Base-by-base conservation (phyloP, 345 rosid species). In the Eucalyptus guilfoylei region DNA sequence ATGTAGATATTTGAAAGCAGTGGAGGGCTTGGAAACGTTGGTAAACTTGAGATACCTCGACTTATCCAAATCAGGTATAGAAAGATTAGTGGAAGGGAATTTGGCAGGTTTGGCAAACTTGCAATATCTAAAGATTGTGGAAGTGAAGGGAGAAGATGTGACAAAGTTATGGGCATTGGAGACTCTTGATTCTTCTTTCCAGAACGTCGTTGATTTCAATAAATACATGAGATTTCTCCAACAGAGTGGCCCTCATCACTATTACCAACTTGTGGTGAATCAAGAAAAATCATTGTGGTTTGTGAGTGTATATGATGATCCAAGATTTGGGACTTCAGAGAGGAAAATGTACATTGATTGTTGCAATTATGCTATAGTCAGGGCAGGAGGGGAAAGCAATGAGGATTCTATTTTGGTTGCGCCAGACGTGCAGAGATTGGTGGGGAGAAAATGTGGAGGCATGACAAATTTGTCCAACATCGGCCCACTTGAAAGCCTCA, bases 11-110 rank as follows among this genome's bases (percentile, higher is more conserved):
- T 87, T 91, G 34, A 49, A 40, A 21, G 26, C 87, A 23, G 54
- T 88, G 5, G 49, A 88, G 52, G 93, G 91, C 16, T 34, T 91
- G 88, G 86, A 91, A 47, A 67, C 7, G 23, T 54, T 91, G 62
- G 76, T 48, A 37, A 90, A 90, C 58, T 89, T 92, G 11, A 89
- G 24, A 69, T 69, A 69, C 24, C 80, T 69, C 2, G 24, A 69
- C 80, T 32, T 69, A 69, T 32, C 6, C 12, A 32, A 32, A 32
- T 32, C 42, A 9, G 80, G 80, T 69, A 32, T 69, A 16, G 42
- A 32, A 32, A 69, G 24, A 32, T 69, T 16, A 69, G 42, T 32
- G 21, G 42, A 69, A 69, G 80, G 1, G 1, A 69, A 37, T 32
- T 32, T 32, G 24, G 80, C 23, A 4, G 42, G 80, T 69, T 69